phyloP scores from a whole-genome alignment of 2,329 filamentous ascomycete species.

The Phoma sp. region DNA sequence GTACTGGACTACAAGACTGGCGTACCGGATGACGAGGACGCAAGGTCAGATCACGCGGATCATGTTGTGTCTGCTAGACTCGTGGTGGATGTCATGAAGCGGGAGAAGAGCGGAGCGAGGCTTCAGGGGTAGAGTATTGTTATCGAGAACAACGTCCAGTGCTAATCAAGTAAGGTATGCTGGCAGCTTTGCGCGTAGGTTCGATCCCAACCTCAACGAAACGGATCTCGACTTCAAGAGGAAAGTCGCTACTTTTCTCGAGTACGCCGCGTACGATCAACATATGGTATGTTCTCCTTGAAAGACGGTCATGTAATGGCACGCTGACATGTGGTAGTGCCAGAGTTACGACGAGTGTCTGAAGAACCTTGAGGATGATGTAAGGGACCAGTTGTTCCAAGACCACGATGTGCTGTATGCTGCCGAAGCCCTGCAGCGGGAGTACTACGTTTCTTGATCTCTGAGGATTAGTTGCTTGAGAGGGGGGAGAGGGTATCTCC shows the following conservation, averaged over 20 bases:
- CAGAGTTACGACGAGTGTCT: slow-evolving; percentile 26
- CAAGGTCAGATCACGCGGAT: slow-evolving; percentile 33
- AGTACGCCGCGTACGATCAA: slow-evolving; percentile 30
- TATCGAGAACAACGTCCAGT: neutral
- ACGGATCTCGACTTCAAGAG: slow-evolving; percentile 16
- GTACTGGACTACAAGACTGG: slow-evolving; percentile 30
- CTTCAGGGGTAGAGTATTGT: slow-evolving; percentile 15
- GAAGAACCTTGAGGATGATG: slow-evolving; percentile 5
- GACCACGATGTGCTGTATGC: slow-evolving; percentile 30
- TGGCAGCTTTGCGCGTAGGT: slow-evolving; percentile 22
- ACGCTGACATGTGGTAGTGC: slow-evolving; percentile 19
- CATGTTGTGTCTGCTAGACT: slow-evolving; percentile 35
- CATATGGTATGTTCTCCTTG: slow-evolving; percentile 25
- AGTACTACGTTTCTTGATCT: slow-evolving; percentile 29
- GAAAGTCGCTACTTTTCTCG: slow-evolving; percentile 28
- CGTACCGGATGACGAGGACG: slow-evolving; percentile 18
- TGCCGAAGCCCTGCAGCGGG: slow-evolving; percentile 26
- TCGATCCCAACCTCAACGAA: slow-evolving; percentile 20
- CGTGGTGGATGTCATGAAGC: slow-evolving; percentile 30
- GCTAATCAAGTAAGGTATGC: slow-evolving; percentile 27
- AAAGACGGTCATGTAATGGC: neutral
- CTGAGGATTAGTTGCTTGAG: neutral
- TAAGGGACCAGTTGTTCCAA: neutral
- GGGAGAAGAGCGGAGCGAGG: slow-evolving; percentile 16
- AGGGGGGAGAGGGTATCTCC: neutral